phyloP scores from a whole-genome alignment of 108 stramenopile species.

The Phaeodactylum tricornutum region DNA sequence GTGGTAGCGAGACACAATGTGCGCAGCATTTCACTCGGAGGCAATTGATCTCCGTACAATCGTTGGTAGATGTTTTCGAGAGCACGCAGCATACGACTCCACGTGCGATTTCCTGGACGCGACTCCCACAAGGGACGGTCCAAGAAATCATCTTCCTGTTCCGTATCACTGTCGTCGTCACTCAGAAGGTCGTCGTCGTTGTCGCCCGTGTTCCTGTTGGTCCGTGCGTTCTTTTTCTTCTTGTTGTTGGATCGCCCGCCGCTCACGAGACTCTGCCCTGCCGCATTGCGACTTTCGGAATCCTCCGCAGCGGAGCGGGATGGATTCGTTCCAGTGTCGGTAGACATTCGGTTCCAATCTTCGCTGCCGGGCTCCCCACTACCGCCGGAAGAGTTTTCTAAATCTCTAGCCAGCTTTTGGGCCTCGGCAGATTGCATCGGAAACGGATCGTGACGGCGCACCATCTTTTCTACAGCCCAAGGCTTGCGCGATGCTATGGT shows the following conservation, averaged over 20 bases:
- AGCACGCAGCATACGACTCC: conserved; percentile 20
- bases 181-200: conserved; percentile 15
- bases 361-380: conserved; percentile 3
- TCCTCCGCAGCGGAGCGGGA: neutral
- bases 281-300: neutral
- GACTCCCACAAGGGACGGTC: conserved; percentile 55
- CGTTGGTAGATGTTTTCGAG: conserved; percentile 47
- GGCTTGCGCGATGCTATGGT: too few species aligned
- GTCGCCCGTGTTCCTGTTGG: neutral
- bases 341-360: conserved; percentile 19
- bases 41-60: conserved; percentile 84
- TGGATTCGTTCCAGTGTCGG: conserved; percentile 9
- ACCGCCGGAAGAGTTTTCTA: conserved; percentile 6
- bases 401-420: conserved; percentile 33
- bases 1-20: conserved; percentile 83
- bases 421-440: conserved; percentile 77
- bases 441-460: conserved; percentile 40
- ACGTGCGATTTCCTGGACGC: conserved; percentile 30
- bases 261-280: neutral
- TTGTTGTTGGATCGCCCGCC: neutral
- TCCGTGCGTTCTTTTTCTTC: neutral
- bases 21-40: conserved; percentile 75
- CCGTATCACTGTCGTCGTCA: conserved; percentile 23
- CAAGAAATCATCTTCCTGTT: conserved; percentile 39
- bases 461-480: too few species aligned